Evolutionary conservation across 2,329 filamentous ascomycete species (phyloP).

Genomic region (Dothistroma pini): DNA sequence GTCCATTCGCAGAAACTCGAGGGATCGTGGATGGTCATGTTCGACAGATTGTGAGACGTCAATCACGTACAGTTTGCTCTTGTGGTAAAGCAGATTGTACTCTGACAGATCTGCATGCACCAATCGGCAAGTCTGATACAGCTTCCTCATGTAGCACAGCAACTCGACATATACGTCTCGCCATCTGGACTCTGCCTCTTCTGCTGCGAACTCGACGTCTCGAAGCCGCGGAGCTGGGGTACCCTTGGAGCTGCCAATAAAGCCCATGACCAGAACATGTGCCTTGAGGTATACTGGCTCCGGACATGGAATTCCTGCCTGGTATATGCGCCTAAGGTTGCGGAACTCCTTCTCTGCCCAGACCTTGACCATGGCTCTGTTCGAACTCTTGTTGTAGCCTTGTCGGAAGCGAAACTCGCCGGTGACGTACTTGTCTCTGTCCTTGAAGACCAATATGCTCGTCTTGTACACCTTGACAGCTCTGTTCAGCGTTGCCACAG

Average conservation of each 20-base stretch:
- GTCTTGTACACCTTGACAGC: constrained; percentile 99
- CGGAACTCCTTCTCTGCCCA: constrained; percentile 99
- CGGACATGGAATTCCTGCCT: constrained; percentile 82
- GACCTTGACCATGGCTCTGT: constrained; percentile 93
- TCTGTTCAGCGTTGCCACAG: constrained; percentile 59
- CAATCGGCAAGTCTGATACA: constrained; percentile 88
- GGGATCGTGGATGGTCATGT: constrained; percentile 86
- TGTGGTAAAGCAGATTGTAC: constrained; percentile 94
- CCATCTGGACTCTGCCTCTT: constrained; percentile 65
- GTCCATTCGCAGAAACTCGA: constrained; percentile 96
- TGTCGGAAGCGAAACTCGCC: constrained; percentile 89
- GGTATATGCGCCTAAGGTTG: constrained; percentile 80
- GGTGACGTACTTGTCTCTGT: constrained; percentile 90
- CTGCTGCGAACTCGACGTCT: constrained; percentile 73
- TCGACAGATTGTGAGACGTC: constrained; percentile 98
- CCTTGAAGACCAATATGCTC: constrained; percentile 94
- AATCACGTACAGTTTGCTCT: constrained; percentile 81
- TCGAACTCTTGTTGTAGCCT: constrained; percentile 92
- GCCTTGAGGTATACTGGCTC: constrained; percentile 84
- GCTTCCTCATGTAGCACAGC: constrained; percentile 80
- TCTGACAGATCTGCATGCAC: constrained; percentile 97
- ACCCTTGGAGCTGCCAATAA: constrained; percentile 82
- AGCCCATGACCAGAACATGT: constrained; percentile 95
- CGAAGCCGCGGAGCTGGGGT: constrained; percentile 84
- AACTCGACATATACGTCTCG: constrained; percentile 75